Base-by-base conservation (phyloP, 306 rosid genomes). In the Chamaecrista fasciculata region DNA sequence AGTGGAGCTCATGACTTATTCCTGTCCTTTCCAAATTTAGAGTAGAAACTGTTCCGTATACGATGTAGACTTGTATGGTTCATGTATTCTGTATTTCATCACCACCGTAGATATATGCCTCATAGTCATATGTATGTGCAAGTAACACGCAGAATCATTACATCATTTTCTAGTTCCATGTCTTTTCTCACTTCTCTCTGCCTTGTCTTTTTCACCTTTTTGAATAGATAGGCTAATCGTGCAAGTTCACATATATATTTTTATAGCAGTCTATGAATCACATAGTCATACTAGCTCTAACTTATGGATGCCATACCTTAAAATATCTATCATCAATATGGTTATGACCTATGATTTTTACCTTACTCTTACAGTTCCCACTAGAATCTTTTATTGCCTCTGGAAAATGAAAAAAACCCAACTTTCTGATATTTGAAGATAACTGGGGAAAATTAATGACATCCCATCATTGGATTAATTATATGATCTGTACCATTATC, bases 121-220 rank as follows among this genome's bases (percentile, higher is more conserved):
- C 64, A 31, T 58, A n/a, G n/a, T n/a, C n/a, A n/a, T n/a, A n/a
- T n/a, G n/a, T n/a, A 33, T 16, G 12, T 16, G 9, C 44, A 70
- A 59, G 28, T 48, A 70, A 56, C 15, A 66, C 12, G 44, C n/a
- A 18, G 56, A 70, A 64, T 46, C 28, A 52, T 75, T 51, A 39
- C 62, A 53, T 72, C 56, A 34, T 8, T 58, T 6, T 34, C 39
- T 58, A 53, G 76, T 60, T 71, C 42, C 72, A 50, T 65, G 34
- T 59, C 58, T 49, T 70, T 69, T 66, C 34, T 20, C 72, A 68
- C 40, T 39, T 29, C 15, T 65, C 6, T 26, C 36, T 33, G 37
- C 44, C 34, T 49, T 18, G 56, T 70, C 80, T 25, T 59, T 70
- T 71, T 78, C 73, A 14, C 40, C 43, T 56, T 34, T 70, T 56